A percentile compares a stretch with the other conserved stretches of the same genome.
These are phyloP conservation scores for Apiospora arundinis DNA, from an alignment of 2,329 filamentous ascomycete species.

Conservation along the genomic window DNA sequence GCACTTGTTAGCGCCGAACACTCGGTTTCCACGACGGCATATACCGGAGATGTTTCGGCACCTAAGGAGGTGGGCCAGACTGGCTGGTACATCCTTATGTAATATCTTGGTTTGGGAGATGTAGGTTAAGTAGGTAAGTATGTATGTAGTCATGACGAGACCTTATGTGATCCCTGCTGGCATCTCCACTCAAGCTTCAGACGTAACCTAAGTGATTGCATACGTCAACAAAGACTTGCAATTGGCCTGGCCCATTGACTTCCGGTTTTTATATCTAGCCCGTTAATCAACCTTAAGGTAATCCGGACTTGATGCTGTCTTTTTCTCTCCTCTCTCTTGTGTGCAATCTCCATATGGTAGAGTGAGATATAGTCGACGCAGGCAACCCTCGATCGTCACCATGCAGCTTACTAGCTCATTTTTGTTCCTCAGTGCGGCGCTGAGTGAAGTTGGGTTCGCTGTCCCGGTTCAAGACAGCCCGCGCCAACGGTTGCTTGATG, in stretches of 20 bases:
- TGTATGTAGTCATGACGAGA: background rate
- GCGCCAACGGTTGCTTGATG: slow-evolving; percentile 59
- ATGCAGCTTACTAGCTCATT: slow-evolving; percentile 35
- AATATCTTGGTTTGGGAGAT: background rate
- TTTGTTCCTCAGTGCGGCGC: slow-evolving; percentile 34
- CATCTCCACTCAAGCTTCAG: background rate
- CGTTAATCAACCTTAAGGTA: background rate
- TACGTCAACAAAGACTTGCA: background rate
- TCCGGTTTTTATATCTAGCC: background rate
- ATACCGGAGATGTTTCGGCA: background rate
- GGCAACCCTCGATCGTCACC: slow-evolving; percentile 22
- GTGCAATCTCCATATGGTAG: background rate
- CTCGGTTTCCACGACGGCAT: background rate
- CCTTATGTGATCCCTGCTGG: background rate
- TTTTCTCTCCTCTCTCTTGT: background rate
- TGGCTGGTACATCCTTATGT: background rate
- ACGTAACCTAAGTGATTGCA: background rate
- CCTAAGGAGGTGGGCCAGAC: background rate
- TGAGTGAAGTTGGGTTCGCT: slow-evolving; percentile 35
- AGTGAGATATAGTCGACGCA: background rate
- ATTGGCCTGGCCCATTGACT: background rate
- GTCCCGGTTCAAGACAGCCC: slow-evolving; percentile 55
- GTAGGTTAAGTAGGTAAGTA: background rate
- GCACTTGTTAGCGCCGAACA: background rate
- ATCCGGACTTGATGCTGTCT: background rate